These are phyloP conservation scores for Pythium rishiriense DNA, from an alignment of 352 stramenopile species.

Conservation along the genomic window DNA sequence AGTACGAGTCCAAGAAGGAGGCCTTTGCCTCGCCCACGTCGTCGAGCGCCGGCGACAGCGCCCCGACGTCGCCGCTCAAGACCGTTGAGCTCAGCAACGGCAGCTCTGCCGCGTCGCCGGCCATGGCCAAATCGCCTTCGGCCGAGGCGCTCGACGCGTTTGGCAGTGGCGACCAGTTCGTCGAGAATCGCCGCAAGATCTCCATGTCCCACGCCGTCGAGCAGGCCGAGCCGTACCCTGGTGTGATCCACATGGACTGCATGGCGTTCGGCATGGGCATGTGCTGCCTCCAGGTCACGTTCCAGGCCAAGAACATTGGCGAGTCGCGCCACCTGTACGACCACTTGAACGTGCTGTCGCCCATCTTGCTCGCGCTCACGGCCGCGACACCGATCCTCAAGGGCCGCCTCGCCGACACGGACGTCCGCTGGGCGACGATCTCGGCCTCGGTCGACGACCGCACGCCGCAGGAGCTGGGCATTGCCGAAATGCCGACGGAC, in stretches of 20 bases:
- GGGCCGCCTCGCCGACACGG: slow-evolving; percentile 90
- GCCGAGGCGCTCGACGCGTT: slow-evolving; percentile 45
- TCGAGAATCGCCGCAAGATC: slow-evolving; percentile 67
- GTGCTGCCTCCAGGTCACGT: slow-evolving; percentile 99
- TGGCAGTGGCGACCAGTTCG: slow-evolving; percentile 29
- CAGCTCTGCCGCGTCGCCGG: slow-evolving; percentile 17
- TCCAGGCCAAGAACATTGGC: slow-evolving; percentile 97
- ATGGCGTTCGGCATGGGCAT: slow-evolving; percentile 99
- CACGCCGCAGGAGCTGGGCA: slow-evolving; percentile 77
- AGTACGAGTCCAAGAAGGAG: slow-evolving; percentile 70
- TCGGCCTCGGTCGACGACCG: slow-evolving; percentile 96
- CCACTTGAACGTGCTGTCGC: slow-evolving; percentile 97
- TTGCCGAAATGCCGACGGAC: slow-evolving; percentile 41
- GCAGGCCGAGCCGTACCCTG: slow-evolving; percentile 78
- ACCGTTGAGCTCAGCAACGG: slow-evolving; percentile 5
- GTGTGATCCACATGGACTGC: slow-evolving; percentile 98
- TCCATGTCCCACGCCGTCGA: slow-evolving; percentile 64
- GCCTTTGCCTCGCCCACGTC: slow-evolving; percentile 19
- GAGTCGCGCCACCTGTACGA: slow-evolving; percentile 99
- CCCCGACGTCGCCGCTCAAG: slow-evolving; percentile 20
- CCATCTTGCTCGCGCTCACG: slow-evolving; percentile 98
- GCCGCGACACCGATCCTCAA: slow-evolving; percentile 98
- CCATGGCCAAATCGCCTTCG: slow-evolving; percentile 75
- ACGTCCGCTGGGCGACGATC: slow-evolving; percentile 97
- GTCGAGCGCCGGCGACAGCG: slow-evolving; percentile 21